Evolutionary conservation across 495 filamentous ascomycete species (phyloP).

Genomic region (Hypoxylon cercidicola): DNA sequence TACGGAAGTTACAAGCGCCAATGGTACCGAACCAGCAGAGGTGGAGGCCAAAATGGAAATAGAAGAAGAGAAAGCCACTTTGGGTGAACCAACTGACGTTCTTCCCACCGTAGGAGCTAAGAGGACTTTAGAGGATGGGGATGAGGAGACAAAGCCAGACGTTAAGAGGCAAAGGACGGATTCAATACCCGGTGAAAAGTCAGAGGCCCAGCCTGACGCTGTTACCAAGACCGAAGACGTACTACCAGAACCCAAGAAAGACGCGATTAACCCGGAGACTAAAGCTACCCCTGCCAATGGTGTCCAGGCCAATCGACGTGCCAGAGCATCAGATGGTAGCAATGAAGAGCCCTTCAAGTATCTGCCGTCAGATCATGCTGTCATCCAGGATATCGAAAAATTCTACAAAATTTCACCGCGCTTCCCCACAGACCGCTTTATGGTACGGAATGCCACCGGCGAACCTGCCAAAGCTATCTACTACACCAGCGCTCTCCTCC

Average conservation of each 20-base stretch:
- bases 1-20: conserved; percentile 51
- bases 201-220: conserved; percentile 27
- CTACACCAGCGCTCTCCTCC: conserved; percentile 87
- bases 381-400: conserved; percentile 74
- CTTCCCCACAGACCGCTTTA: conserved; percentile 90
- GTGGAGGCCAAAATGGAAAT: conserved; percentile 54
- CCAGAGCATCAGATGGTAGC: conserved; percentile 39
- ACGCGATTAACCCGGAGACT: conserved; percentile 30
- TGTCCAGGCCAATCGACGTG: conserved; percentile 36
- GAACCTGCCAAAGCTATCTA: conserved; percentile 89
- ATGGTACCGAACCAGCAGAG: conserved; percentile 42
- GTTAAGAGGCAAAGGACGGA: conserved; percentile 41
- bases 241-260: conserved; percentile 18
- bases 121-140: conserved; percentile 46
- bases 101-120: conserved; percentile 44
- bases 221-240: conserved; percentile 26
- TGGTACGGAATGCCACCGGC: conserved; percentile 91
- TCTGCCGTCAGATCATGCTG: conserved; percentile 73
- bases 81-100: conserved; percentile 46
- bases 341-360: conserved; percentile 94
- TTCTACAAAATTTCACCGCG: conserved; percentile 85
- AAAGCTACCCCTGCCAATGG: conserved; percentile 18
- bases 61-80: conserved; percentile 45
- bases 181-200: conserved; percentile 25
- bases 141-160: conserved; percentile 42